Conservation (phyloP, 2,329 filamentous ascomycete species). For the Sordariomycetes sp. region DNA sequence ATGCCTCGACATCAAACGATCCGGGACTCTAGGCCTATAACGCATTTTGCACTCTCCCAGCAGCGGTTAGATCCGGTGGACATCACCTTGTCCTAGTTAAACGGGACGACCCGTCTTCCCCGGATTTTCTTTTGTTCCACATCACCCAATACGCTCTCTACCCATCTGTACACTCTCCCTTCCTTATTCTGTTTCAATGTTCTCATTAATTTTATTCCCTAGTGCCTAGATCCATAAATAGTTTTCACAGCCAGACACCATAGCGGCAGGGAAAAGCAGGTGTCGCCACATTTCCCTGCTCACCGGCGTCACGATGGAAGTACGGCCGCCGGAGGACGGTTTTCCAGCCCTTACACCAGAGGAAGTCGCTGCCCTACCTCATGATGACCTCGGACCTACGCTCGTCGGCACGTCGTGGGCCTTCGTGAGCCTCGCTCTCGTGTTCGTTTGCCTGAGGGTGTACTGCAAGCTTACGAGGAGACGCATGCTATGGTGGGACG, state of each 20-base stretch:
- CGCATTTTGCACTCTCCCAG: too few species aligned
- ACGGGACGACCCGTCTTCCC: background rate
- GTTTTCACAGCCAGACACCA: too few species aligned
- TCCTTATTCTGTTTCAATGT: background rate
- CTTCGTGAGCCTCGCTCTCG: slow-evolving; percentile 4
- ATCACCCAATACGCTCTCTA: background rate
- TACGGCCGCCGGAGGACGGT: background rate
- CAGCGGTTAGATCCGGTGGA: background rate
- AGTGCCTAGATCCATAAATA: too few species aligned
- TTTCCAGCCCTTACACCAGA: background rate
- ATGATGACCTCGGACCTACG: slow-evolving; percentile 4
- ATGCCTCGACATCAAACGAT: too few species aligned
- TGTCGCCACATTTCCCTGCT: background rate
- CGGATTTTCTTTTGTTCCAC: background rate
- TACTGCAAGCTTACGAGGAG: slow-evolving; percentile 22
- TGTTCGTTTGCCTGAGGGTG: slow-evolving; percentile 14
- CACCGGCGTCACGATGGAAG: background rate
- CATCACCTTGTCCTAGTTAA: background rate
- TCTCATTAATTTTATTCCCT: background rate
- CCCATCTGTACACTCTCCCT: background rate
- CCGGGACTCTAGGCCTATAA: too few species aligned
- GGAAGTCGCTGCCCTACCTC: slow-evolving; percentile 1
- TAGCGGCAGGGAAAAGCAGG: too few species aligned
- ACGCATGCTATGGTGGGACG: slow-evolving; percentile 22
- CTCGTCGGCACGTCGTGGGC: slow-evolving; percentile 6